Conservation (phyloP, 78 protist species). For the Dictyostelium capitatum region DNA sequence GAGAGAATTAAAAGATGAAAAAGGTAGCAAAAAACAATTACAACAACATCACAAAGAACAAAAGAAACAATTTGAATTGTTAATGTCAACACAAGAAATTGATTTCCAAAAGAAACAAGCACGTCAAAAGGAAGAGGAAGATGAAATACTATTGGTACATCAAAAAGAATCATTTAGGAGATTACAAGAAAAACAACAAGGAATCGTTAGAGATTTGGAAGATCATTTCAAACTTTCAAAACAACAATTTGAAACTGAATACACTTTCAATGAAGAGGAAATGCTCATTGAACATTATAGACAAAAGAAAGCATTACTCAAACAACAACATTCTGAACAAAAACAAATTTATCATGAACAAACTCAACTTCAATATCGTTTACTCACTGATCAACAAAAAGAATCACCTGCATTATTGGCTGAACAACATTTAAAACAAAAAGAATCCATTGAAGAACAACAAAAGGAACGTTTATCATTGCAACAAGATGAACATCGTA, state of each 20-base stretch:
- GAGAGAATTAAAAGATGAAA: conserved; percentile 68
- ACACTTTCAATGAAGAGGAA: conserved; percentile 54
- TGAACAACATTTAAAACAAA: conserved; percentile 65
- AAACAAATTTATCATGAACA: conserved; percentile 65
- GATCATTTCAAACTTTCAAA: conserved; percentile 10
- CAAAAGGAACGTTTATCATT: conserved; percentile 54
- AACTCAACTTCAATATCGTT: conserved; percentile 40
- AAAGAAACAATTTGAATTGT: conserved; percentile 70
- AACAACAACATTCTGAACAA: conserved; percentile 76
- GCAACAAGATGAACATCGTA: conserved; percentile 72
- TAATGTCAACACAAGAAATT: conserved; percentile 7
- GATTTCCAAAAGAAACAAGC: conserved; percentile 65
- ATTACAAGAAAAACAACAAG: conserved; percentile 47
- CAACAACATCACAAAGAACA: conserved; percentile 73
- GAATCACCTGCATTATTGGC: conserved; percentile 51
- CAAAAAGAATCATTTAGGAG: conserved; percentile 64
- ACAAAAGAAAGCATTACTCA: conserved; percentile 21
- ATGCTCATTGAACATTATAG: conserved; percentile 55
- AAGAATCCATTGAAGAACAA: conserved; percentile 67
- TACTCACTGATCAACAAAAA: conserved; percentile 51
- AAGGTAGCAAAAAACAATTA: conserved; percentile 61
- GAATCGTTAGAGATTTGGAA: conserved; percentile 30
- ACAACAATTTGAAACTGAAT: conserved; percentile 42
- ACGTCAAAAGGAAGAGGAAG: conserved; percentile 60
- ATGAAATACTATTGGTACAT: conserved; percentile 31